Evolutionary conservation across 768 basidiomycete genomes (phyloP), one percentile per base, ranked within the genome.

Genomic region (Candolleomyces efflorescens): DNA sequence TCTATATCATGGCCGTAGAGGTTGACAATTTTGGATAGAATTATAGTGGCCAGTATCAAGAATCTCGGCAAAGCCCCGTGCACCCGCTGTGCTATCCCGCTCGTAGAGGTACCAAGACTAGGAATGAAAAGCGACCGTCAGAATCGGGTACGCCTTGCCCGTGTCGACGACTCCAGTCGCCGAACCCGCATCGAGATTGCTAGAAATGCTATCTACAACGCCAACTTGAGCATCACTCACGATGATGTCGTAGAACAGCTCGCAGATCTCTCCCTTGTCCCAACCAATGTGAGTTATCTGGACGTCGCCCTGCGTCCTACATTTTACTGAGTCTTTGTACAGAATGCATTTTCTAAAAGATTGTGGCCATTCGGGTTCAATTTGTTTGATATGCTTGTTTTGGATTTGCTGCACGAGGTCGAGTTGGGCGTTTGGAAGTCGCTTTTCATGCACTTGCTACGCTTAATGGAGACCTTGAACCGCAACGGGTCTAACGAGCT

Each of bases 361-460:
- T 56, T 66, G n/a, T 56, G 23, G 0, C 41, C 44, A 3, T 36
- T 44, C 22, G 67, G 65, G 0, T 67, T 72, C 46, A 62, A 71
- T 41, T 58, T 67, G 3, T 69, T 59, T 41, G 36, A 37, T 0
- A 62, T 73, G 54, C 62, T 73, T 32, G 66, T 65, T 0, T 56
- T 61, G 0, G 75, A 76, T 48, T 57, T 76, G 6, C 53, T 77
- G 43, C 75, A 77, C 58, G 75, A 77, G 53, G 62, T 73, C 50
- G 75, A 77, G 53, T 63, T 75, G 3, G 75, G 75, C 1, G 69
- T 71, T 1, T 74, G 72, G 73, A 77, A 73, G 55, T 57, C 65
- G 0, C 18, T 73, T 1, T 72, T 76, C 47, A 67, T 57, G 0
- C 77, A 78, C 53, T 60, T 77, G 0, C 58, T 77, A 6, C 68